A percentile compares a stretch with the other conserved stretches of the same genome.
phyloP scores from a whole-genome alignment of 2,329 filamentous ascomycete genomes.

The Hypoxylon sp. region DNA sequence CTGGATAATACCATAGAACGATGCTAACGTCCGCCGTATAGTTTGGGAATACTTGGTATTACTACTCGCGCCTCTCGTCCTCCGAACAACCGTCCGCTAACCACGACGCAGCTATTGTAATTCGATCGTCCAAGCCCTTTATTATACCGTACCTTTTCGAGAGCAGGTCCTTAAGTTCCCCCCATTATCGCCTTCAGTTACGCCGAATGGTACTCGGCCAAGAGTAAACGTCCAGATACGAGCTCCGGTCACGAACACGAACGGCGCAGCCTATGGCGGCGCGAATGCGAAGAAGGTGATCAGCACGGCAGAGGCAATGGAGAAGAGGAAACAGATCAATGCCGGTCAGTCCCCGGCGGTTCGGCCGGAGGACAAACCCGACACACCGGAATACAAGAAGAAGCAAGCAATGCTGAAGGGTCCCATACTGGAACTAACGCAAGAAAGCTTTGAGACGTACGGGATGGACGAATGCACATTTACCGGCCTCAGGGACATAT shows the following conservation, averaged over 20 bases:
- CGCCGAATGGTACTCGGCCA: conserved; percentile 65
- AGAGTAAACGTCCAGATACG: conserved; percentile 69
- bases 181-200: conserved; percentile 72
- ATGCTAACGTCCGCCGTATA: conserved; percentile 56
- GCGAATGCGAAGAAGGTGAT: conserved; percentile 61
- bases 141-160: conserved; percentile 93
- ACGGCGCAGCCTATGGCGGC: conserved; percentile 54
- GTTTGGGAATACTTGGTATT: conserved; percentile 97
- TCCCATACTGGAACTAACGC: conserved; percentile 83
- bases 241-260: conserved; percentile 61
- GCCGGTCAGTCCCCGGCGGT: conserved; percentile 61
- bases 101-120: conserved; percentile 82
- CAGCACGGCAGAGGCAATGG: conserved; percentile 63
- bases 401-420: conserved; percentile 90
- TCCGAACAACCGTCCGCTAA: conserved; percentile 40
- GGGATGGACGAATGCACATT: conserved; percentile 96
- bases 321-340: conserved; percentile 63
- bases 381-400: conserved; percentile 97
- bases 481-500: conserved; percentile 94
- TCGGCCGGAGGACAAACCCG: conserved; percentile 88
- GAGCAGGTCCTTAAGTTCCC: conserved; percentile 95
- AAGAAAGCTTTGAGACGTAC: conserved; percentile 80
- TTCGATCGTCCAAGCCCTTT: conserved; percentile 96
- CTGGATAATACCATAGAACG: conserved; percentile 15
- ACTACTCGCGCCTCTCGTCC: conserved; percentile 36